These are phyloP conservation scores for Acanthamoeba triangularis DNA, from an alignment of 208 protist species.

Conservation along the genomic window DNA sequence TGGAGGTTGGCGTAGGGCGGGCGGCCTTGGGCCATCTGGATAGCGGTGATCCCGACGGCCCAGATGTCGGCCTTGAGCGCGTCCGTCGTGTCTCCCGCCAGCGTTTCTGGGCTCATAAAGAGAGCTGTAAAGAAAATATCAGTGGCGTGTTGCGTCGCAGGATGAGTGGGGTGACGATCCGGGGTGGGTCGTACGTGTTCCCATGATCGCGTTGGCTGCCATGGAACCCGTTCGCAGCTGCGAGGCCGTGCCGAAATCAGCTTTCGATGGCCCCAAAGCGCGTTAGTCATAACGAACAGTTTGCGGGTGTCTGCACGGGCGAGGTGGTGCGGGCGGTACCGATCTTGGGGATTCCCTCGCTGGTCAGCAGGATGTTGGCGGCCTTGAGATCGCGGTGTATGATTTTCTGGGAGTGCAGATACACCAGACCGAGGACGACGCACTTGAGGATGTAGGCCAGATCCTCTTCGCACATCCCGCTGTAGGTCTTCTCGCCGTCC, in stretches of 20 bases:
- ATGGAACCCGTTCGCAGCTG: background rate
- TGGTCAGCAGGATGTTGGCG: background rate
- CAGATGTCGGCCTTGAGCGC: slow-evolving; percentile 57
- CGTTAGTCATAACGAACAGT: no score
- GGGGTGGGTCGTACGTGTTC: background rate
- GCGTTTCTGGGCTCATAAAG: slow-evolving; percentile 73
- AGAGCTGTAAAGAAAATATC: background rate
- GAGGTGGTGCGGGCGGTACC: background rate
- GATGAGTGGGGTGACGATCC: background rate
- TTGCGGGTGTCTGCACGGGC: background rate
- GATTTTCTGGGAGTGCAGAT: background rate
- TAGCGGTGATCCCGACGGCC: slow-evolving; percentile 61
- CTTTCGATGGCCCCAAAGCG: background rate
- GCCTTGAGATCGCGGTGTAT: background rate
- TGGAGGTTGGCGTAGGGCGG: slow-evolving; percentile 71
- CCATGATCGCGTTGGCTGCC: background rate
- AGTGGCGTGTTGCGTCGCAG: background rate
- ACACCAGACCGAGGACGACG: background rate
- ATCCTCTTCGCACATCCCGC: background rate
- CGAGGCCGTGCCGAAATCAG: background rate
- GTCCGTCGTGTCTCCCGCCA: slow-evolving; percentile 56
- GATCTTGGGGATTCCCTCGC: background rate
- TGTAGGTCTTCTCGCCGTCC: background rate
- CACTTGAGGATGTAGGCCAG: background rate
- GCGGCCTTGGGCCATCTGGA: slow-evolving; percentile 63